Evolutionary conservation across 306 rosid species (phyloP), one percentile per base, ranked within the genome.

Genomic region (Spatholobus suberectus): DNA sequence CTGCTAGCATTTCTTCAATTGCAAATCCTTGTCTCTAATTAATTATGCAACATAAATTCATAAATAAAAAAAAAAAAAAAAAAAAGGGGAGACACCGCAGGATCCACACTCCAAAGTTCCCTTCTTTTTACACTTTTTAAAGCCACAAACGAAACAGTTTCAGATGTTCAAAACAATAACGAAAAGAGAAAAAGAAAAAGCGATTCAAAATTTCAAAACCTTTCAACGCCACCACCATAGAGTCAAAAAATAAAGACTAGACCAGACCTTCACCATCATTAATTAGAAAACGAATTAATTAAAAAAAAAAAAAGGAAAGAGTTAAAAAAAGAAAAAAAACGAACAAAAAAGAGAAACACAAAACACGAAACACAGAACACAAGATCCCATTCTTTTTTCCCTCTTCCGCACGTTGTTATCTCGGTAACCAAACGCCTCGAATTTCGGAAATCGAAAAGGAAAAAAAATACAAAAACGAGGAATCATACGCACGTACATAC

Each of bases 71-170:
- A 76, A 34, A 65, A 27, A 13, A 52, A 43, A 14, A 1, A 24
- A 9, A 38, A 82, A 37, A 67, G 66, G 11, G 24, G 41, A 46
- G 14, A 69, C 58, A 67, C 35, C 65, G 17, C 37, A 76, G 81
- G 90, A 87, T 87, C 86, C 75, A 80, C 78, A 65, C 58, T 70
- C 77, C 76, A n/a, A 46, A 68, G 63, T 43, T 37, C 55, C 57
- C 57, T 80, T 58, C 59, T 78, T 66, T 76, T 73, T 46, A 54
- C 76, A 70, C 77, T 47, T 80, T 76, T 63, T 75, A 20, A 12
- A 72, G 71, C 70, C 69, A 49, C 51, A 24, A 69, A 24, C 63
- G 44, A 71, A 84, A 77, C 72, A 77, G 79, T 68, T 41, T 17
- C 40, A 66, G 35, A 72, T 57, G 77, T 57, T 82, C 7, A 76